These are phyloP conservation scores for Aspergillus brunneoviolaceus DNA, from an alignment of 2,329 filamentous ascomycete genomes.

Conservation along the genomic window DNA sequence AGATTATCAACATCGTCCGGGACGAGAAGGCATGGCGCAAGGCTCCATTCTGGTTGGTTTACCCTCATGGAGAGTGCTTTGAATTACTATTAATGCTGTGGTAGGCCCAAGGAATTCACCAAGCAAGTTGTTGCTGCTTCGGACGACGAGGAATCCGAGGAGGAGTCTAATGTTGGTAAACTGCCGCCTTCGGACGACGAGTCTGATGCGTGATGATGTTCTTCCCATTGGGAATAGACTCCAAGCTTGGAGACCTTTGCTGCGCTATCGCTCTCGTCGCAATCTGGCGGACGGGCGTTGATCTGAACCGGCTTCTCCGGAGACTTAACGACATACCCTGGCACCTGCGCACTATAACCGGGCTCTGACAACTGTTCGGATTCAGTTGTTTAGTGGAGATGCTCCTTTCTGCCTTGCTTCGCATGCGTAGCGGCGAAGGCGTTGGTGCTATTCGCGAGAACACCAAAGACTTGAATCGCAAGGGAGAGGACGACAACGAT, in stretches of 20 bases:
- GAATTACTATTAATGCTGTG: conserved; percentile 15
- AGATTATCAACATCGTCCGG: conserved; percentile 89
- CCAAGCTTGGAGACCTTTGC: not conserved
- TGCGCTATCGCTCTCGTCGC: not conserved
- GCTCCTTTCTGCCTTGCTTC: conserved; percentile 23
- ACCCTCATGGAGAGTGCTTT: not conserved
- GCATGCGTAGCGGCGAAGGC: conserved; percentile 21
- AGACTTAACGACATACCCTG: not conserved
- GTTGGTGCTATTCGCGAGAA: conserved; percentile 51
- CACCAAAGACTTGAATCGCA: conserved; percentile 62
- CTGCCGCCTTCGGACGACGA: conserved; percentile 81
- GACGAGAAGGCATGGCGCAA: conserved; percentile 93
- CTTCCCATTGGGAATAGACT: not conserved
- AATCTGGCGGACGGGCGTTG: not conserved
- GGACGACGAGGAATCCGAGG: conserved; percentile 73
- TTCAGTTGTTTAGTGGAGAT: conserved; percentile 21
- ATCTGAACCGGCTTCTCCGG: not conserved
- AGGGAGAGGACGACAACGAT: conserved; percentile 69
- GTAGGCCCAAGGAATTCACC: conserved; percentile 75
- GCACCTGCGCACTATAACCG: not conserved
- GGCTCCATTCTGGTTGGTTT: conserved; percentile 73
- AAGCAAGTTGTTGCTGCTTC: conserved; percentile 62
- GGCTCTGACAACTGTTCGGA: not conserved
- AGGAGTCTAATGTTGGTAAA: conserved; percentile 77
- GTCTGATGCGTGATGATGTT: conserved; percentile 62